Conservation (phyloP, 1,284 basidiomycete species). For the Cutaneotrichosporon daszewskae region DNA sequence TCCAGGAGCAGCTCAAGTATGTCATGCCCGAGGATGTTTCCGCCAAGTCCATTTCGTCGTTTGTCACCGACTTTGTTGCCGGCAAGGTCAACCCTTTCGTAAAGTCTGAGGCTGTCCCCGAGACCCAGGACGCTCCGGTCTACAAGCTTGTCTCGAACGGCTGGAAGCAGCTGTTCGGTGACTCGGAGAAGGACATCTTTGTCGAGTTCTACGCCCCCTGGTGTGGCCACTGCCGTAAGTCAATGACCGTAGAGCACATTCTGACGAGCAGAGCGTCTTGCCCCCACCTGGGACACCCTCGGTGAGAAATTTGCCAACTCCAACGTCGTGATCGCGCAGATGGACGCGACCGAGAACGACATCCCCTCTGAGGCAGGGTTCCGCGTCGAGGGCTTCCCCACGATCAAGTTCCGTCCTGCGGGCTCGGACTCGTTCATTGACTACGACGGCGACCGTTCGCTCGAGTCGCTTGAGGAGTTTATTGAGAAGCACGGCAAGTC, state of each 20-base stretch:
- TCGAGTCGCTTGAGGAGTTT: slow-evolving; percentile 79
- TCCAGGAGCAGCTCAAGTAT: slow-evolving; percentile 79
- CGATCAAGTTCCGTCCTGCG: slow-evolving; percentile 93
- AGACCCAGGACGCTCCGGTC: slow-evolving; percentile 74
- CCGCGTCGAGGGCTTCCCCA: slow-evolving; percentile 79
- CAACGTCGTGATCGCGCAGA: slow-evolving; percentile 81
- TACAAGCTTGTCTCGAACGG: slow-evolving; percentile 81
- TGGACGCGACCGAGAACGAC: slow-evolving; percentile 96
- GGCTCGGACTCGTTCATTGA: slow-evolving; percentile 81
- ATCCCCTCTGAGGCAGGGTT: slow-evolving; percentile 81
- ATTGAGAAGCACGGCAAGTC: slow-evolving; percentile 72
- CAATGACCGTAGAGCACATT: too few species aligned
- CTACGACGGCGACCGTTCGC: slow-evolving; percentile 83
- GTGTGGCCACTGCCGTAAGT: slow-evolving; percentile 55
- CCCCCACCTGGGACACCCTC: slow-evolving; percentile 88
- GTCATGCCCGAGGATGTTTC: slow-evolving; percentile 62
- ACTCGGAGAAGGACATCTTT: slow-evolving; percentile 90
- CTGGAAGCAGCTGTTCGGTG: slow-evolving; percentile 79
- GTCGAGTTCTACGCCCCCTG: slow-evolving; percentile 96
- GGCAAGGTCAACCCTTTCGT: slow-evolving; percentile 76
- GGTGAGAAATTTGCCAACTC: slow-evolving; percentile 82
- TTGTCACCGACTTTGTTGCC: slow-evolving; percentile 61
- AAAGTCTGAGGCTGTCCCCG: slow-evolving; percentile 86
- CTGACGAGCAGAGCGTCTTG: slow-evolving; percentile 56
- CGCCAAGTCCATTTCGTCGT: slow-evolving; percentile 52